Conservation (phyloP, 1,139 yeast species). For the Diutina ranongensis region DNA sequence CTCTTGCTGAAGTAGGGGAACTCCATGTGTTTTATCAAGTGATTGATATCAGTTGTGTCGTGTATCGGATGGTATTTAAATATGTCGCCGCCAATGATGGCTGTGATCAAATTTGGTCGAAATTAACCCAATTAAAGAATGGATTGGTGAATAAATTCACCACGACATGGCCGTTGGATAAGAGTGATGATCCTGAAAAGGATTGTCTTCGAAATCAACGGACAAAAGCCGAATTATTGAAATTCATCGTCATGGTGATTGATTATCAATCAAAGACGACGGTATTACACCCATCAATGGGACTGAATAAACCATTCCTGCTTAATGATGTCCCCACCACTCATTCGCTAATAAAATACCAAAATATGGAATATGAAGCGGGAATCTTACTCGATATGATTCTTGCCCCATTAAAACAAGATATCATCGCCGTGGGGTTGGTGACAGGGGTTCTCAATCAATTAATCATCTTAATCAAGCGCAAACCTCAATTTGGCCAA, state of each 20-base stretch:
- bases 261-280: slow-evolving; percentile 42
- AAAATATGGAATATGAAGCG: slow-evolving; percentile 15
- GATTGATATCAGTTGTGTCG: slow-evolving; percentile 25
- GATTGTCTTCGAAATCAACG: slow-evolving; percentile 40
- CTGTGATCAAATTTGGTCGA: slow-evolving; percentile 30
- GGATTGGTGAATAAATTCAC: slow-evolving; percentile 16
- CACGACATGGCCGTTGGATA: slow-evolving; percentile 28
- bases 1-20: slow-evolving; percentile 20
- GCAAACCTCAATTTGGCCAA: slow-evolving; percentile 1
- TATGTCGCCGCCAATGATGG: slow-evolving; percentile 36
- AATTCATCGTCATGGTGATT: slow-evolving; percentile 61
- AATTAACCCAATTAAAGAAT: slow-evolving; percentile 30
- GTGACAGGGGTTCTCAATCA: background rate
- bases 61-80: slow-evolving; percentile 28
- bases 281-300: slow-evolving; percentile 23
- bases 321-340: slow-evolving; percentile 45
- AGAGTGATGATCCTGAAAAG: slow-evolving; percentile 37
- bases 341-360: slow-evolving; percentile 49
- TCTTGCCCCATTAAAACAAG: background rate
- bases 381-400: background rate
- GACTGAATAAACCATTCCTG: slow-evolving; percentile 26
- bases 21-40: slow-evolving; percentile 20
- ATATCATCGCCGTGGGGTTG: slow-evolving; percentile 10
- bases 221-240: slow-evolving; percentile 54
- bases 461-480: background rate